phyloP scores from a whole-genome alignment of 2,329 filamentous ascomycete species.

The Fusarium sp. region DNA sequence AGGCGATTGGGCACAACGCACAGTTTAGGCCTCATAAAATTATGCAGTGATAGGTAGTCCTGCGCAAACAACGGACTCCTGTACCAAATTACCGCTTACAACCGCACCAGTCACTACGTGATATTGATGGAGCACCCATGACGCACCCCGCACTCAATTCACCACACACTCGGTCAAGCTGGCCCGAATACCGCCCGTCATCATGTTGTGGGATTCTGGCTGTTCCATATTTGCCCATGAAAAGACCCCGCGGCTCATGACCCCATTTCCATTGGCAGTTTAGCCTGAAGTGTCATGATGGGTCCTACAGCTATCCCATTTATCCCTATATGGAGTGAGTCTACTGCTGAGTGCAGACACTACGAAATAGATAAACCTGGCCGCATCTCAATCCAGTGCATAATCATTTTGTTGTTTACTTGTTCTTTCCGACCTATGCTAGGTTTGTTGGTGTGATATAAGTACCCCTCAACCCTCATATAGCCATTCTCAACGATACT shows the following conservation, averaged over 20 bases:
- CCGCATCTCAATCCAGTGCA: conserved; percentile 17
- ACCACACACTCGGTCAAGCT: conserved; percentile 23
- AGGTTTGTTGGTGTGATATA: conserved; percentile 11
- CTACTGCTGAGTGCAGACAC: conserved; percentile 1
- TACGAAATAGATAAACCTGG: conserved; percentile 28
- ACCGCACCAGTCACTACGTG: conserved; percentile 38
- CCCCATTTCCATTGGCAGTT: conserved; percentile 34
- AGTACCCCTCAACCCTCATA: background rate
- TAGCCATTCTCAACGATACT: conserved; percentile 8
- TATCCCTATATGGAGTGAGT: conserved; percentile 23
- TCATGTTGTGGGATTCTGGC: background rate
- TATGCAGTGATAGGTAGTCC: background rate
- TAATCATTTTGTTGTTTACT: background rate
- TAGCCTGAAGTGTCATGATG: conserved; percentile 43
- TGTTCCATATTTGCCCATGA: background rate
- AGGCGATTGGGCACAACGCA: background rate
- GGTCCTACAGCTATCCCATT: conserved; percentile 34
- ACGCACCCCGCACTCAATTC: conserved; percentile 31
- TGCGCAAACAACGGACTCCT: background rate
- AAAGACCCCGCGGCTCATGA: conserved; percentile 20
- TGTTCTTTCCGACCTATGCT: background rate
- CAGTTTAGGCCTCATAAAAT: conserved; percentile 1
- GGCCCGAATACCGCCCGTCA: conserved; percentile 14
- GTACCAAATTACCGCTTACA: conserved; percentile 1
- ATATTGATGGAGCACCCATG: conserved; percentile 21